Base-by-base conservation (phyloP, 805 yeast genomes). In the Candida dajiaensis region DNA sequence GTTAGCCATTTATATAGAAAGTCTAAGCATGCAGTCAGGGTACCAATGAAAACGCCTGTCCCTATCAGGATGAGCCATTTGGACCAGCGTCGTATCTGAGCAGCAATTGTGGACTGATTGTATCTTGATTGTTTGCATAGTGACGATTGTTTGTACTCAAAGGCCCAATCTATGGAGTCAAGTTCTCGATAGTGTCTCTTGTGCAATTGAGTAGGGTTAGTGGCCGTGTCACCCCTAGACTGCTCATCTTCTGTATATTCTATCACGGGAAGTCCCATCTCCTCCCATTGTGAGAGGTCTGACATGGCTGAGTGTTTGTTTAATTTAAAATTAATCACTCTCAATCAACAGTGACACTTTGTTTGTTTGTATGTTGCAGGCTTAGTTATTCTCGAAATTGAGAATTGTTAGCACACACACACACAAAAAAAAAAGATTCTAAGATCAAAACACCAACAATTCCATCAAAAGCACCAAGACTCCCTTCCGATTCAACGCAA, bases 81-180 rank as follows among this genome's bases (percentile, higher is more conserved):
- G 0, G 59, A 52, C 37, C 52, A 44, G 11, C 50, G 48, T 16
- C 53, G 51, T n/a, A 52, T 35, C 23, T 42, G 38, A 1, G 31
- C 15, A 6, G 41, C 31, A 51, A 48, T 49, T 6, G 38, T 20
- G 3, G 52, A 31, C 3, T 20, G 46, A 10, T 21, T 39, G 10
- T 35, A 38, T 9, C 26, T 26, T 15, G 33, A 28, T 19, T 6
- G 35, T 7, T 13, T 41, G 40, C 11, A 18, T 11, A 13, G 15
- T 10, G 29, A 21, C 4, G 41, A 50, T 42, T 54, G 38, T 36
- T 52, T 42, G 21, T 76, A 70, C 51, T 78, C 82, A 38, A 63
- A 65, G 38, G 68, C 64, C 84, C 84, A 78, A 50, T 78, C 81
- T 19, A 78, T 76, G 43, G 70, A 70, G 18, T 75, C 66, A 41